Evolutionary conservation across 2,329 filamentous ascomycete species (phyloP), one percentile per base, ranked within the genome.

Genomic region (Rutstroemia sp.): DNA sequence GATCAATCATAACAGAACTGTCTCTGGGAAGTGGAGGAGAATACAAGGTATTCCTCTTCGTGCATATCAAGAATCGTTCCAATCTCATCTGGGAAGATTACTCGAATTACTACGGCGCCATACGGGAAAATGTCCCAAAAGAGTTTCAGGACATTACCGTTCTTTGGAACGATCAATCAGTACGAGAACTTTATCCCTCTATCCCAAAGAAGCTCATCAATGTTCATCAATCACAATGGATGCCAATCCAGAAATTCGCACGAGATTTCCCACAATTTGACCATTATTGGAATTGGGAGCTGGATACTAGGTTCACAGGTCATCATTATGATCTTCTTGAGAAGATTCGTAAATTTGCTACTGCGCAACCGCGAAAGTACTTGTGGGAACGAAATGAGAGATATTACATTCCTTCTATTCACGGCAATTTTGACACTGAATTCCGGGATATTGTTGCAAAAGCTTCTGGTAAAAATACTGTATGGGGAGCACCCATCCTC

Each of bases 241-340:
- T n/a, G 62, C 85, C 86, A 5, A 77, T 91, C 2, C 88, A 91
- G 67, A 86, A 85, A 71, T 91, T 92, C 67, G 82, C 82, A 57
- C 79, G 87, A 65, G 85, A 87, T 50, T 85, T 90, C 64, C 87
- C 87, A 0, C 83, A 92, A 64, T 94, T 88, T 61, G 87, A 92
- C 63, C 90, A 51, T 17, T 58, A 56, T 48, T 65, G 62, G 63
- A 62, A 65, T 19, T 94, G 89, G 88, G 89, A 94, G 68, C 88
- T 90, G 72, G 88, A 94, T 67, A 84, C 86, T 34, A 80, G 89
- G 48, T 87, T 87, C 66, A 89, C 84, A 0, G 89, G 89, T 8
- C 88, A 94, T 61, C 85, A 91, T 72, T 92, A 92, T 70, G 86
- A 92, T 64, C 81, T 92, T 61, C 80, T 90, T 45, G 79, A 86